Evolutionary conservation across 2,329 filamentous ascomycete species (phyloP).

Genomic region (Aureobasidium musti): DNA sequence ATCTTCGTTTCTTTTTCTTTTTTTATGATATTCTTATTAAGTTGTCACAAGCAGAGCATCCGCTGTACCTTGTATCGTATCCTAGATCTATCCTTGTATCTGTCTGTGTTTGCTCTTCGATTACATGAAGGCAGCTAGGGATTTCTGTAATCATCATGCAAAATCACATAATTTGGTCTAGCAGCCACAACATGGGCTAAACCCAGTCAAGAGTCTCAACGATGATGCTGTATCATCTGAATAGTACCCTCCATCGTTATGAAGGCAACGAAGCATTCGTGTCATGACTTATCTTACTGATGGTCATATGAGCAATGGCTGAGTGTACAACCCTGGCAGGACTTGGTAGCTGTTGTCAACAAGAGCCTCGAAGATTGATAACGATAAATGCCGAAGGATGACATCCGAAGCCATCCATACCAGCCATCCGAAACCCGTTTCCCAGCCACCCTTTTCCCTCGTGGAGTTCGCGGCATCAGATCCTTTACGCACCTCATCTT

Average conservation of each 20-base stretch:
- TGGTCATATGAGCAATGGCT: not conserved
- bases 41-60: not conserved
- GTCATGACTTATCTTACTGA: not conserved
- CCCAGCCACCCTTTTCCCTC: slow-evolving; percentile 10
- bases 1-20: too few relatives aligned
- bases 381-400: not conserved
- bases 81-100: not conserved
- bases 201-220: too few relatives aligned
- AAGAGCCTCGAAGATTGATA: fast-evolving
- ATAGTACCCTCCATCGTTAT: too few relatives aligned
- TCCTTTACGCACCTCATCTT: not conserved
- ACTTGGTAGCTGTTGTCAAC: not conserved
- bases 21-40: not conserved
- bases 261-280: not conserved
- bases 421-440: slow-evolving; percentile 17
- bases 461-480: slow-evolving; percentile 5
- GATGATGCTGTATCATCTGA: too few relatives aligned
- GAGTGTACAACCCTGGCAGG: slow-evolving; percentile 2
- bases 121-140: not conserved
- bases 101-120: fast-evolving
- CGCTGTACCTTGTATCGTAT: not conserved
- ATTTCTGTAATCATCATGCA: not conserved
- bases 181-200: not conserved
- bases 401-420: not conserved
- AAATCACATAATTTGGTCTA: not conserved